A percentile compares a stretch with the other conserved stretches of the same genome.
phyloP scores from a whole-genome alignment of 2,329 filamentous ascomycete species.

The Cytospora schulzeri region DNA sequence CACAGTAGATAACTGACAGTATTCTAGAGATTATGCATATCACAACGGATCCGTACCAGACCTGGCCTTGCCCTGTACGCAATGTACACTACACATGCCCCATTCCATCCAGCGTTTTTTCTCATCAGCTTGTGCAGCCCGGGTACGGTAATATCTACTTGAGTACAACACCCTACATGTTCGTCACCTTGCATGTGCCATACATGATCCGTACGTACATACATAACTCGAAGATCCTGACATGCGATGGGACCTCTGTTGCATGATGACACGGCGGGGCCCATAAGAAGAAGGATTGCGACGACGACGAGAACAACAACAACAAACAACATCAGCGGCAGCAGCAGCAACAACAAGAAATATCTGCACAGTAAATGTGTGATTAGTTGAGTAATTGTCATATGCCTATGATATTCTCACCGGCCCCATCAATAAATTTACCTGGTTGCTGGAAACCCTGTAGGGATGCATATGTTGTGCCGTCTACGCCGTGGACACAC shows the following conservation, averaged over 20 bases:
- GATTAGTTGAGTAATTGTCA: too few relatives aligned
- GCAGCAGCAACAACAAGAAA: too few relatives aligned
- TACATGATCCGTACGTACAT: neutral
- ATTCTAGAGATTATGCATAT: too few relatives aligned
- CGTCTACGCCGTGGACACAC: neutral
- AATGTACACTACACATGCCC: too few relatives aligned
- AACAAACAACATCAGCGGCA: too few relatives aligned
- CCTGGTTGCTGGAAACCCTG: neutral
- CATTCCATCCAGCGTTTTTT: too few relatives aligned
- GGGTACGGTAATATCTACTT: neutral
- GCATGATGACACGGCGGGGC: neutral
- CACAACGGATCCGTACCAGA: too few relatives aligned
- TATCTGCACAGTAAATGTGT: too few relatives aligned
- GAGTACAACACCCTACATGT: neutral
- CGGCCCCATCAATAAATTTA: neutral
- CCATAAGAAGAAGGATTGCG: too few relatives aligned
- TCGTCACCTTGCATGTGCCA: neutral
- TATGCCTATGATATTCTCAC: neutral
- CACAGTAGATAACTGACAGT: neutral
- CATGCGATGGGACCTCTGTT: neutral
- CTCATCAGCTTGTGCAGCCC: neutral
- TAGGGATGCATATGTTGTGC: slow-evolving; percentile 12
- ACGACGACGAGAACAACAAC: too few relatives aligned
- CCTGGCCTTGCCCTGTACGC: too few relatives aligned
- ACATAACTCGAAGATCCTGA: neutral